Percentiles rank a stretch among this genome's conserved stretches.
Evolutionary conservation across 78 protist species (phyloP).

Genomic region (Speleostelium caveatum): DNA sequence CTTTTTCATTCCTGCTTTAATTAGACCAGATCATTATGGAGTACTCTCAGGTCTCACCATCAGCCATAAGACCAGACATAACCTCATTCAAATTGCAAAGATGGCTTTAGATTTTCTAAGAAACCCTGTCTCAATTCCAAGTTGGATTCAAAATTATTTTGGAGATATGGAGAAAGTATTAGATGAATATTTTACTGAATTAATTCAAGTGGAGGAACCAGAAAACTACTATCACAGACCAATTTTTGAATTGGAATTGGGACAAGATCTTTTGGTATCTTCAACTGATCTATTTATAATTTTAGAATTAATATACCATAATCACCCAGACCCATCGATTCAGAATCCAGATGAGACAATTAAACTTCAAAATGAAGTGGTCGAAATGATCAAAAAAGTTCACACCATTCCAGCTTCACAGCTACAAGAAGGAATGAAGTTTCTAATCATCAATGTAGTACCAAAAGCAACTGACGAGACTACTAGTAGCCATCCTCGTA

Average conservation of each 20-base stretch:
- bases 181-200: constrained; percentile 39
- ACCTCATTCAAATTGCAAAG: constrained; percentile 68
- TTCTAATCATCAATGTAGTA: constrained; percentile 55
- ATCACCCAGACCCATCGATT: constrained; percentile 23
- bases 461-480: not conserved
- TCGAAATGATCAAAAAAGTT: constrained; percentile 62
- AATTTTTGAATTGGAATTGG: constrained; percentile 60
- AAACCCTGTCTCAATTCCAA: constrained; percentile 22
- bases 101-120: constrained; percentile 44
- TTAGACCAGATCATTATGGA: constrained; percentile 67
- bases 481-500: not conserved
- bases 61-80: constrained; percentile 61
- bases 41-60: constrained; percentile 51
- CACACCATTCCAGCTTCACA: constrained; percentile 65
- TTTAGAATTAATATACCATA: constrained; percentile 55
- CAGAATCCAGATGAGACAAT: not conserved
- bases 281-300: constrained; percentile 57
- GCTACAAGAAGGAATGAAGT: constrained; percentile 68
- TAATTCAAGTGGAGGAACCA: constrained; percentile 41
- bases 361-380: constrained; percentile 28
- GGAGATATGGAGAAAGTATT: constrained; percentile 5
- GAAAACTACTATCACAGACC: constrained; percentile 60
- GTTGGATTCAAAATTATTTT: constrained; percentile 30
- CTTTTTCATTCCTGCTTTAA: constrained; percentile 52
- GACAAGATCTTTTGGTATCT: constrained; percentile 60